These are phyloP conservation scores for Rhizopus stolonifer DNA, from an alignment of 371 early-diverging fungal species.

Conservation along the genomic window DNA sequence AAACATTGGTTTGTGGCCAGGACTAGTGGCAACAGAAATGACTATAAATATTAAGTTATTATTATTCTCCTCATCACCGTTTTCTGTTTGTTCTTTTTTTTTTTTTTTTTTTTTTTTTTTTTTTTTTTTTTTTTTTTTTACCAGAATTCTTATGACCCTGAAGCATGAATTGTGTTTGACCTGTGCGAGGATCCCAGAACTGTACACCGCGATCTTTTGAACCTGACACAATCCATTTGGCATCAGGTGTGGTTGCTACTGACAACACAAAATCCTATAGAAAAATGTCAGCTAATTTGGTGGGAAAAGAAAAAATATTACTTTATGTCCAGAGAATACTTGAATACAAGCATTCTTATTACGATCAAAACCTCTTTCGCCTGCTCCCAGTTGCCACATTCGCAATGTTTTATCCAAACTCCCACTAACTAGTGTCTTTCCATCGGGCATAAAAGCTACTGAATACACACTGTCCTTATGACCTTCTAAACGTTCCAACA, in stretches of 20 bases:
- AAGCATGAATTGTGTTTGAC: slow-evolving; percentile 86
- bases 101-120: background rate
- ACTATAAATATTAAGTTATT: slow-evolving; percentile 69
- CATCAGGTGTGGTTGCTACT: slow-evolving; percentile 91
- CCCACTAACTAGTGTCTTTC: slow-evolving; percentile 89
- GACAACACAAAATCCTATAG: slow-evolving; percentile 92
- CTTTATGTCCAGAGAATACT: slow-evolving; percentile 69
- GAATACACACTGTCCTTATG: slow-evolving; percentile 97
- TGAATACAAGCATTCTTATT: slow-evolving; percentile 49
- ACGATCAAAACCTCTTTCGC: slow-evolving; percentile 37
- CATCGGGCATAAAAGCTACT: slow-evolving; percentile 95
- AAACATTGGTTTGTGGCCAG: slow-evolving; percentile 75
- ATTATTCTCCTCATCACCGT: no score
- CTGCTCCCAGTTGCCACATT: slow-evolving; percentile 83
- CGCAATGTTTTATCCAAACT: slow-evolving; percentile 94
- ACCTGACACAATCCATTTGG: slow-evolving; percentile 93
- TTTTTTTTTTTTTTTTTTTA: slow-evolving; percentile 22
- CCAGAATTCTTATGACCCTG: slow-evolving; percentile 97
- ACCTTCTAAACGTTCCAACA: slow-evolving; percentile 89
- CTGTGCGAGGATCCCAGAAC: slow-evolving; percentile 90
- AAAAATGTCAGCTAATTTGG: background rate
- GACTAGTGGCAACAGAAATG: slow-evolving; percentile 90
- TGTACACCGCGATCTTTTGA: slow-evolving; percentile 94
- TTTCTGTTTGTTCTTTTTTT: no score
- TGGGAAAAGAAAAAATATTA: slow-evolving; percentile 3